Evolutionary conservation across 2,329 filamentous ascomycete genomes (phyloP), one percentile per base, ranked within the genome.

Genomic region (Septoria linicola): DNA sequence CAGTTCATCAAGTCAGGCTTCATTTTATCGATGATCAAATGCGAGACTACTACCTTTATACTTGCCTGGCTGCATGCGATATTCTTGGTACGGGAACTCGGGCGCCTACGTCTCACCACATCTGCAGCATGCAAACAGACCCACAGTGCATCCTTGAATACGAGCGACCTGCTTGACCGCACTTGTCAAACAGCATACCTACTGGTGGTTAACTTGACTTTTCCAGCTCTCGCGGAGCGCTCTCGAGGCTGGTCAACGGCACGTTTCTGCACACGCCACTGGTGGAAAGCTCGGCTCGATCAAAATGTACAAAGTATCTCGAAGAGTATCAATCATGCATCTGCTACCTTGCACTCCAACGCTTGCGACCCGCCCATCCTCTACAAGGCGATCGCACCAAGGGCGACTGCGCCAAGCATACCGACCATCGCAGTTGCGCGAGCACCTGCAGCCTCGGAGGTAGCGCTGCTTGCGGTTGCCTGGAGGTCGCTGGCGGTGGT

Each of bases 341-440:
- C 25, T 40, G 21, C 8, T n/a, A 10, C 27, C 35, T 31, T 47
- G 6, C 44, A 39, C 35, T 13, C 37, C 31, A 27, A 27, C 10
- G 30, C 19, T 21, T 35, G 20, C 20, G 31, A 19, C 44, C 32
- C 13, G 16, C 17, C 10, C 36, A 8, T 20, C 32, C 2, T 17
- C 41, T 58, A 64, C 17, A 64, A 48, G 17, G 59, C 62, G 11
- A 64, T 45, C 8, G 62, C 62, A 37, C 60, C 62, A n/a, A 64
- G 57, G 23, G 61, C 62, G 21, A 64, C 52, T 23, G 57, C 51
- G 35, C 62, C 62, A 34, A 64, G 49, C 41, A 64, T 49, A 19
- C 61, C 62, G 25, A 48, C 61, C 52, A 59, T 55, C 16, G 55
- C 54, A 41, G 62, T 60, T 4, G 58, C 57, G 41, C 59, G 59